These are phyloP conservation scores for Cocos nucifera DNA, from an alignment of 176 grass and related monocot genomes.

Conservation along the genomic window DNA sequence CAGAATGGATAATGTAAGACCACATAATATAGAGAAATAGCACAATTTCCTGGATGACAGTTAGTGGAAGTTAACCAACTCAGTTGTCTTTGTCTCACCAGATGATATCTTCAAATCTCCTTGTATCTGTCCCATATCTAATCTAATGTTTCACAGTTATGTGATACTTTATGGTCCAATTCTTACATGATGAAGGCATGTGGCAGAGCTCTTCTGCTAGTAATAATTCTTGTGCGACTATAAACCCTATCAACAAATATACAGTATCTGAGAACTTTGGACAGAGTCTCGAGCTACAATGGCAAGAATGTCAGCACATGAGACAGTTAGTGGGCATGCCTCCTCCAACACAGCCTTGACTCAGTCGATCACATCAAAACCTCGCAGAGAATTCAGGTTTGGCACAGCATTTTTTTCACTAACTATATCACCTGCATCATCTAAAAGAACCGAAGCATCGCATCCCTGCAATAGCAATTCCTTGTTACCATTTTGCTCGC, in stretches of 20 bases:
- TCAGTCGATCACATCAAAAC: slow-evolving; percentile 42
- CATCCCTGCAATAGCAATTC: slow-evolving; percentile 26
- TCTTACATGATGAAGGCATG: no score
- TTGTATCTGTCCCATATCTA: no score
- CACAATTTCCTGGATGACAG: no score
- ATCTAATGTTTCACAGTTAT: no score
- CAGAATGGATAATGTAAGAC: no score
- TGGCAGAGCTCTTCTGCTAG: no score
- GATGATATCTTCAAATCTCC: no score
- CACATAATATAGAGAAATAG: no score
- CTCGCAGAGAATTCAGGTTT: slow-evolving; percentile 34
- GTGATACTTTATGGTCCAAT: no score
- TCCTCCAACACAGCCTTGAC: slow-evolving; percentile 41
- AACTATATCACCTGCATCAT: slow-evolving; percentile 25
- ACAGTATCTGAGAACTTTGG: background rate
- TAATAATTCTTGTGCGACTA: background rate
- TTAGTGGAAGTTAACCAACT: no score
- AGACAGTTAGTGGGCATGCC: slow-evolving; percentile 40
- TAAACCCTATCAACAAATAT: background rate
- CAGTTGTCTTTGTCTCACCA: no score
- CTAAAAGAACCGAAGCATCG: slow-evolving; percentile 35
- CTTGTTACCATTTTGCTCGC: no score
- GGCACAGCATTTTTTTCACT: slow-evolving; percentile 41
- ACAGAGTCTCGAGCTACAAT: slow-evolving; percentile 36
- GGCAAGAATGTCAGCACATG: slow-evolving; percentile 43